A percentile compares a stretch with the other conserved stretches of the same genome.
Evolutionary conservation across 1,284 basidiomycete species (phyloP).

Genomic region (Cryptococcus floricola): DNA sequence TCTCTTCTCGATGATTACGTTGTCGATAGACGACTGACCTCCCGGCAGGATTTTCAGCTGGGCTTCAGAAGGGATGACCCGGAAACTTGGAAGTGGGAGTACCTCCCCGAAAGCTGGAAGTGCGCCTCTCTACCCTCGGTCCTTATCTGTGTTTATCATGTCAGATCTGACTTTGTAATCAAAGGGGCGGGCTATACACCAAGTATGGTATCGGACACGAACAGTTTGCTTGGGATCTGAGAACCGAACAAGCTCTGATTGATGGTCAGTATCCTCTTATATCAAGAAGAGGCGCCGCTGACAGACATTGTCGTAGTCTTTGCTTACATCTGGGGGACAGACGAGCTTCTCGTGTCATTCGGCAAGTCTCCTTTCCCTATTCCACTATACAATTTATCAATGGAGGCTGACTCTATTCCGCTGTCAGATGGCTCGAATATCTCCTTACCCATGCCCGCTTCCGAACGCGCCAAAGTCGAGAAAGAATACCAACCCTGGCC

Average conservation of each 20-base stretch:
- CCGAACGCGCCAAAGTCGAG: slow-evolving; percentile 21
- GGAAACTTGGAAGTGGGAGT: too few relatives aligned
- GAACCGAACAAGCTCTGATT: slow-evolving; percentile 9
- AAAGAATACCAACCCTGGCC: slow-evolving; percentile 18
- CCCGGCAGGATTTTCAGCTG: too few relatives aligned
- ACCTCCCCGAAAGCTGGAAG: too few relatives aligned
- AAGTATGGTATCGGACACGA: slow-evolving; percentile 38
- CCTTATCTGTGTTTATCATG: too few relatives aligned
- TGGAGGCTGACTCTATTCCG: too few relatives aligned
- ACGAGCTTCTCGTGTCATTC: slow-evolving; percentile 41
- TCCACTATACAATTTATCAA: too few relatives aligned
- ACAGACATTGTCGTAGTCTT: slow-evolving; percentile 33
- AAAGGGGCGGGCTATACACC: slow-evolving; percentile 27
- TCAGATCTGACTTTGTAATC: not conserved
- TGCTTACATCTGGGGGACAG: slow-evolving; percentile 39
- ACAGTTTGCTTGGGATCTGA: slow-evolving; percentile 44
- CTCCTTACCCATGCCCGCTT: slow-evolving; percentile 16
- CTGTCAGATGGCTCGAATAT: slow-evolving; percentile 24
- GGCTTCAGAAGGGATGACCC: too few relatives aligned
- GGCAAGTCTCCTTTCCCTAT: not conserved
- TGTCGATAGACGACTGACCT: too few relatives aligned
- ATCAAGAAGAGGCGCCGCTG: slow-evolving; percentile 4
- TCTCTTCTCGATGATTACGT: too few relatives aligned
- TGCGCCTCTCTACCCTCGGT: too few relatives aligned
- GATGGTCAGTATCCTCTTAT: too few relatives aligned